Base-by-base conservation (phyloP, 1,139 yeast genomes). In the Saccharomycopsis phalli region DNA sequence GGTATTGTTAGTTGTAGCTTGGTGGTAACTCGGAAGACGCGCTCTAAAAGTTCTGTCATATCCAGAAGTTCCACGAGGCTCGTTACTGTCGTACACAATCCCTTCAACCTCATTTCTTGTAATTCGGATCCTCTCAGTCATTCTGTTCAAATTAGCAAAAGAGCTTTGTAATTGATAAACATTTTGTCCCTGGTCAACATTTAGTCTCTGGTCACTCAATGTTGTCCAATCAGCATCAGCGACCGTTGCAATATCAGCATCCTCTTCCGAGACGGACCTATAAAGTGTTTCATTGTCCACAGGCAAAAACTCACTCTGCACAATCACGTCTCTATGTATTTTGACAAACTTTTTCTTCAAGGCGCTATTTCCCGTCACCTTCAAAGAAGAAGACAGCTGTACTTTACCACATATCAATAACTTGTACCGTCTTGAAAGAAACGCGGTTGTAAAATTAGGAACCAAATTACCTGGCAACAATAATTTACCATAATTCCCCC, bases 281-380 rank as follows among this genome's bases (percentile, higher is more conserved):
- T n/a, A n/a, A n/a, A n/a, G n/a, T n/a, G n/a, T n/a, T n/a, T n/a
- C n/a, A n/a, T n/a, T n/a, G n/a, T n/a, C n/a, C n/a, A n/a, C n/a
- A n/a, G n/a, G n/a, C n/a, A n/a, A 5, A 16, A 30, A 30, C 21
- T 30, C 33, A 16, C 33, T 30, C 17, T 30, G 33, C 21, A 30
- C 20, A 5, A 20, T 16, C 20, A 30, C 33, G 20, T 30, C 33
- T 8, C 33, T 10, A 16, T 30, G 13, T 7, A 30, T 4, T 16
- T 30, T 30, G 4, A 10, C 20, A 30, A 30, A 30, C 33, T 30
- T 30, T 10, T 13, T 8, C 22, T 30, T 30, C 20, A 30, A 20
- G 13, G 6, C 5, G 8, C 13, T 8, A 16, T 30, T 8, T 5
- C 33, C 21, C n/a, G n/a, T 13, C 7, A 30, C 13, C 13, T 30